Percentiles rank a stretch among this genome's conserved stretches.
phyloP scores from a whole-genome alignment of 768 basidiomycete species.

The Termitomyces sp. region DNA sequence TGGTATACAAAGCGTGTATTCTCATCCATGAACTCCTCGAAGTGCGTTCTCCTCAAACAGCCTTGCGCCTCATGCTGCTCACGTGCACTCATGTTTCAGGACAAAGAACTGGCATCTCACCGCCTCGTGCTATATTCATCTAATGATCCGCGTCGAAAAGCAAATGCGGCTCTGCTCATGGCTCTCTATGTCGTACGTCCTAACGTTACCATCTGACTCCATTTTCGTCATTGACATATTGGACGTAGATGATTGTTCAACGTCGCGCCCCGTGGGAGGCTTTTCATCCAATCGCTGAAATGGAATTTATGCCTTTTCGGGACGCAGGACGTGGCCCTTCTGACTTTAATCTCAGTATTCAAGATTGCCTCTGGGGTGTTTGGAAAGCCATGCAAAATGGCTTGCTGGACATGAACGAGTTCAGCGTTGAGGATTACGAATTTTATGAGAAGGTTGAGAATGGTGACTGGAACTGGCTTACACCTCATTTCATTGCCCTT shows the following conservation, averaged over 20 bases:
- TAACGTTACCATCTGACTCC: not conserved
- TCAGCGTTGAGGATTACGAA: constrained; percentile 91
- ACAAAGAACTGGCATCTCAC: constrained; percentile 67
- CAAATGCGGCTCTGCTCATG: constrained; percentile 93
- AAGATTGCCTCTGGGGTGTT: constrained; percentile 86
- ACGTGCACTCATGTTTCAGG: constrained; percentile 49
- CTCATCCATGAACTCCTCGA: constrained; percentile 87
- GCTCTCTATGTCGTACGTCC: constrained; percentile 84
- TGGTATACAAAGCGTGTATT: constrained; percentile 92
- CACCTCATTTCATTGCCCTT: constrained; percentile 89
- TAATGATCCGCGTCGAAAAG: constrained; percentile 80
- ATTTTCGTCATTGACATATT: not conserved
- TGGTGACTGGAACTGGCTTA: constrained; percentile 95
- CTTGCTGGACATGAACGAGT: constrained; percentile 92
- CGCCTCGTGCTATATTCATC: constrained; percentile 87
- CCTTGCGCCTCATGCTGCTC: constrained; percentile 32
- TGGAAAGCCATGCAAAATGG: constrained; percentile 92
- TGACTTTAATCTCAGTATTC: constrained; percentile 91
- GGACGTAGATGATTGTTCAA: constrained; percentile 83
- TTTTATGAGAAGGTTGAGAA: constrained; percentile 95
- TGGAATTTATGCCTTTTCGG: constrained; percentile 93
- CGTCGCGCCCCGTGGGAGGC: constrained; percentile 91
- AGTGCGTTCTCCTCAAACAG: constrained; percentile 39
- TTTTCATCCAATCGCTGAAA: constrained; percentile 87
- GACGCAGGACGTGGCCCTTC: constrained; percentile 92